Conservation (phyloP, 1,284 basidiomycete species). For the Leccinum glutinopallens region DNA sequence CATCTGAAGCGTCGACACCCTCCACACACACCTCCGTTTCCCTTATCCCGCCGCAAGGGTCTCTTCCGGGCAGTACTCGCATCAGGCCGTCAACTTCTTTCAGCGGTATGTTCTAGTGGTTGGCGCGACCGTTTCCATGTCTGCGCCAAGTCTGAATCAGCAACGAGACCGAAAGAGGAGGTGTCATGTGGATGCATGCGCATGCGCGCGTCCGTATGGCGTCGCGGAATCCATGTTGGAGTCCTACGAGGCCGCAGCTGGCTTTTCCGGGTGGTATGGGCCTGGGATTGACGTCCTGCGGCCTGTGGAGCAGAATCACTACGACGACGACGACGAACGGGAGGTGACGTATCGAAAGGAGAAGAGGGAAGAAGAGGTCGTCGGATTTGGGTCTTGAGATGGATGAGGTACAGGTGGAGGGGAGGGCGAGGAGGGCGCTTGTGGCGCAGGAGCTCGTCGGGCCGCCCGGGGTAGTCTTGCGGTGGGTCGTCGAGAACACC, state of each 20-base stretch:
- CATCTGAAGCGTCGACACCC: slow-evolving; percentile 19
- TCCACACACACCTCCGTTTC: slow-evolving; percentile 18
- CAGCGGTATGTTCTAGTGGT: slow-evolving; percentile 24
- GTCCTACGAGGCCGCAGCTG: slow-evolving; percentile 32
- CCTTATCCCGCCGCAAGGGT: slow-evolving; percentile 29
- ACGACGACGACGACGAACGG: not conserved
- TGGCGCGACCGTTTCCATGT: slow-evolving; percentile 8
- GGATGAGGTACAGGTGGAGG: no score
- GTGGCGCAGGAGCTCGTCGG: no score
- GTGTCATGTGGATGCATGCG: not conserved
- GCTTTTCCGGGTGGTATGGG: slow-evolving; percentile 34
- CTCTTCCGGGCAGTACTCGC: slow-evolving; percentile 30
- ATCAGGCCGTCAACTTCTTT: slow-evolving; percentile 31
- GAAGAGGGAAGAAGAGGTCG: no score
- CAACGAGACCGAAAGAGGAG: slow-evolving; percentile 5
- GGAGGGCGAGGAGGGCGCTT: no score
- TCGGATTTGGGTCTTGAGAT: no score
- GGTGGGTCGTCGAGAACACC: no score
- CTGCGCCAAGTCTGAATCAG: not conserved
- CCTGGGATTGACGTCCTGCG: slow-evolving; percentile 22
- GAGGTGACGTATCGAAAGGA: not conserved
- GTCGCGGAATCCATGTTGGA: slow-evolving; percentile 27
- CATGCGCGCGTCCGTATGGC: not conserved
- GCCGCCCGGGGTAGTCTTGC: no score
- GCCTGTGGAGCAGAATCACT: not conserved